Evolutionary conservation across 352 stramenopile species (phyloP).

Genomic region (Pythium plurisporium): DNA sequence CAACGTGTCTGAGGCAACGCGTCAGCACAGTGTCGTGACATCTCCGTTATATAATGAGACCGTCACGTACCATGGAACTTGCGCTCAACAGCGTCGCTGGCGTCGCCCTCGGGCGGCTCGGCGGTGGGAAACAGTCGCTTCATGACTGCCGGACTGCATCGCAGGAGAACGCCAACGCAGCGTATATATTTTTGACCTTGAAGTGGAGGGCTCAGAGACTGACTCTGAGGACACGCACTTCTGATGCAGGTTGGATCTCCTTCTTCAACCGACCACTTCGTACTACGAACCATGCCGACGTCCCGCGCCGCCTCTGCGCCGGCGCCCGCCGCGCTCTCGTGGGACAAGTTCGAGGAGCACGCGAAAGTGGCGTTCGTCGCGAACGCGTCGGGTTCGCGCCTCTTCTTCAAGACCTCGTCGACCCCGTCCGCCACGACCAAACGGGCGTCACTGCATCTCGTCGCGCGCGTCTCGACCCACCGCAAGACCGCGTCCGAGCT

Average conservation of each 20-base stretch:
- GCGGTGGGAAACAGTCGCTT: background rate
- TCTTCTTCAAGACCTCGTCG: conserved; percentile 54
- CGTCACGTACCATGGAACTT: conserved; percentile 33
- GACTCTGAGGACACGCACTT: background rate
- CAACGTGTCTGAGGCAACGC: conserved; percentile 28
- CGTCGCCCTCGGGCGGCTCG: background rate
- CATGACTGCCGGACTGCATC: background rate
- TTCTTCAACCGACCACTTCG: too few species aligned
- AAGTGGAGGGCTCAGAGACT: conserved; percentile 1
- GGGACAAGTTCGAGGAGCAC: conserved; percentile 71
- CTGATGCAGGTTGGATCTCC: background rate
- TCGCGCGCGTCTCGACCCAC: conserved; percentile 35
- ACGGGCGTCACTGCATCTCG: conserved; percentile 23
- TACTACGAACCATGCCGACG: too few species aligned
- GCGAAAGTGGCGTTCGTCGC: conserved; percentile 57
- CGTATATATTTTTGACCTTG: conserved; percentile 1
- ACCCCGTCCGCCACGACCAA: conserved; percentile 1
- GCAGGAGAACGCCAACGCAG: background rate
- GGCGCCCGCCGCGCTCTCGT: conserved; percentile 17
- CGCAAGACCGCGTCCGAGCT: conserved; percentile 7
- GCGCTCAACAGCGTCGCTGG: conserved; percentile 29
- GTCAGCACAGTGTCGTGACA: background rate
- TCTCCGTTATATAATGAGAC: background rate
- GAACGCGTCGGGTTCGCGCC: conserved; percentile 44
- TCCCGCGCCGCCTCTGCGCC: background rate